Conservation (phyloP, 2,329 filamentous ascomycete species). For the Lachnellula cervina region DNA sequence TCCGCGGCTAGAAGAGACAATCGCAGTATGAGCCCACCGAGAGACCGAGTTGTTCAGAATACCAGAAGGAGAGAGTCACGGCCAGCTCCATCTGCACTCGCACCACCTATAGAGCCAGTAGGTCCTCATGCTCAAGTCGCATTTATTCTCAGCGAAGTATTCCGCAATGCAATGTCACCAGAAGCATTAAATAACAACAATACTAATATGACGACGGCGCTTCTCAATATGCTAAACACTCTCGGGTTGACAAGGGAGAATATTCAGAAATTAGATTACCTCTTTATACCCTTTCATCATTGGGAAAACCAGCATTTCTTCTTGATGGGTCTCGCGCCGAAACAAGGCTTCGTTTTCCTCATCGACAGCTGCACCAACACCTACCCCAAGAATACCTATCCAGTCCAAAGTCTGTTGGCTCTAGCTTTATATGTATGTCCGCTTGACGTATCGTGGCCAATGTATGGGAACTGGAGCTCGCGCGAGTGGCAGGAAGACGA, state of each 20-base stretch:
- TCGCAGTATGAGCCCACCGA: no score
- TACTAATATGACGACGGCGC: not conserved
- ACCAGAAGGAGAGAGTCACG: no score
- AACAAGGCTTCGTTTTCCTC: not conserved
- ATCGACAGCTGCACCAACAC: not conserved
- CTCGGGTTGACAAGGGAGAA: not conserved
- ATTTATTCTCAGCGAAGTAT: not conserved
- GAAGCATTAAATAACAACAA: not conserved
- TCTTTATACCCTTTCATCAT: not conserved
- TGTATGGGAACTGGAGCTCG: not conserved
- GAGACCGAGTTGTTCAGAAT: no score
- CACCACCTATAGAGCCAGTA: not conserved
- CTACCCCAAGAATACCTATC: not conserved
- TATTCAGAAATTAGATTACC: not conserved
- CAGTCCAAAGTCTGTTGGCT: not conserved
- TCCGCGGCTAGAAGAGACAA: no score
- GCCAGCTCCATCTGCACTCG: no score
- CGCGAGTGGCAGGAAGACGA: not conserved
- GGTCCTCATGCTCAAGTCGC: not conserved
- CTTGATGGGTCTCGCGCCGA: not conserved
- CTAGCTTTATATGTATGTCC: not conserved
- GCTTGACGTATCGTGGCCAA: not conserved
- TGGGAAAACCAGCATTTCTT: not conserved
- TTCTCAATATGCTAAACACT: not conserved
- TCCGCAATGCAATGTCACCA: not conserved